Percentiles rank a stretch among this genome's conserved stretches.
These are phyloP conservation scores for Malus hybrid DNA, from an alignment of 331 rosid genomes.

Conservation along the genomic window DNA sequence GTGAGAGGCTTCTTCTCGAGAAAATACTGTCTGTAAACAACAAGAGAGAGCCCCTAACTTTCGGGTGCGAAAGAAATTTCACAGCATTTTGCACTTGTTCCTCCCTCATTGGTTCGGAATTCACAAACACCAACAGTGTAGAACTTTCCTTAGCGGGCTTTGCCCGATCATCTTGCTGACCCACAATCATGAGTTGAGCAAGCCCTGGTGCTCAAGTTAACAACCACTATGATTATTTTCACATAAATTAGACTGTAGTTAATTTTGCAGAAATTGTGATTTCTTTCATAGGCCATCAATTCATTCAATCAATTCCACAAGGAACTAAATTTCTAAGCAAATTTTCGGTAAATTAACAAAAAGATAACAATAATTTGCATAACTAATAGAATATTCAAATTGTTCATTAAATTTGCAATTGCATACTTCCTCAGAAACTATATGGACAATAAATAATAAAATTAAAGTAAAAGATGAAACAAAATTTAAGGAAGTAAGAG, in stretches of 20 bases:
- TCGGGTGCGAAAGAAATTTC: slow-evolving; percentile 84
- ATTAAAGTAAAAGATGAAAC: not conserved
- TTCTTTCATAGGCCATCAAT: not conserved
- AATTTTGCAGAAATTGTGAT: too few species aligned
- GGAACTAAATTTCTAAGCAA: not conserved
- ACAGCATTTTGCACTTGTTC: slow-evolving; percentile 93
- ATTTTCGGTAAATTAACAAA: not conserved
- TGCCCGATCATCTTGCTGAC: slow-evolving; percentile 41
- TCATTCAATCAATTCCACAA: not conserved
- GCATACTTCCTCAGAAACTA: not conserved
- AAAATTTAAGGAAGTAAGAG: not conserved
- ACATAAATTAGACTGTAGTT: too few species aligned
- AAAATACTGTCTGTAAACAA: slow-evolving; percentile 75
- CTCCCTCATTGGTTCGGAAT: slow-evolving; percentile 79
- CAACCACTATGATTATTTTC: not conserved
- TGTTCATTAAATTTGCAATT: not conserved
- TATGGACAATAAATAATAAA: not conserved
- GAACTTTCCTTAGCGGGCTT: slow-evolving; percentile 45
- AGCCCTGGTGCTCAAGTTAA: slow-evolving; percentile 27
- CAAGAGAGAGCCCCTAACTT: slow-evolving; percentile 78
- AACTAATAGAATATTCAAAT: not conserved
- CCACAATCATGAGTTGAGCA: slow-evolving; percentile 33
- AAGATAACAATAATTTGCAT: too few species aligned
- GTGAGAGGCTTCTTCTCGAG: slow-evolving; percentile 63
- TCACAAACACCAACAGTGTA: slow-evolving; percentile 59